A percentile compares a stretch with the other conserved stretches of the same genome.
phyloP scores from a whole-genome alignment of 148 eudicot species.

The Vaccinium darrowii region DNA sequence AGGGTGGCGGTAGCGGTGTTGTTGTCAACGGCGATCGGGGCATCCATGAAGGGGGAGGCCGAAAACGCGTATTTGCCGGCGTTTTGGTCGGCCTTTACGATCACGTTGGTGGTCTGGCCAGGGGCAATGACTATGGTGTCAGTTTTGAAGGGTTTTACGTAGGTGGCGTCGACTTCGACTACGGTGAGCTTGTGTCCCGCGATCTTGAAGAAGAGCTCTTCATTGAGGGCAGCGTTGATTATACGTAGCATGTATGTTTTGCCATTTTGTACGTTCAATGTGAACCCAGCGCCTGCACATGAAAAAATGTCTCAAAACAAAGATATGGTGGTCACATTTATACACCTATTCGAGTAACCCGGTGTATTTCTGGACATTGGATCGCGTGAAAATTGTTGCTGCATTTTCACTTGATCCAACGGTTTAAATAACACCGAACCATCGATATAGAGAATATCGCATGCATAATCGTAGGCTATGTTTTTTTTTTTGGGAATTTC shows the following conservation, averaged over 20 bases:
- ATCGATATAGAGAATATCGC: no score
- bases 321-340: no score
- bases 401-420: no score
- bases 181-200: constrained; percentile 52
- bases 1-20: constrained; percentile 48
- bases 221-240: constrained; percentile 62
- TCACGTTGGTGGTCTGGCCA: constrained; percentile 55
- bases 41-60: constrained; percentile 48
- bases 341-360: no score
- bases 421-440: no score
- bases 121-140: constrained; percentile 47
- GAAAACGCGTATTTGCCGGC: constrained; percentile 40
- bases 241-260: constrained; percentile 52
- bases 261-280: constrained; percentile 38
- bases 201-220: constrained; percentile 59
- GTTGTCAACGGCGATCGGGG: constrained; percentile 45
- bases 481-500: no score
- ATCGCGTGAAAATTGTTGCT: no score
- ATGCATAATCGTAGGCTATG: no score
- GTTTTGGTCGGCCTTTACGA: constrained; percentile 30
- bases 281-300: constrained; percentile 30
- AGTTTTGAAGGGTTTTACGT: constrained; percentile 52
- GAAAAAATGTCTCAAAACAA: background rate
- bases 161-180: constrained; percentile 57
- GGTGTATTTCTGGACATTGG: no score